Evolutionary conservation across 306 rosid species (phyloP), one percentile per base, ranked within the genome.

Genomic region (Cercis canadensis): DNA sequence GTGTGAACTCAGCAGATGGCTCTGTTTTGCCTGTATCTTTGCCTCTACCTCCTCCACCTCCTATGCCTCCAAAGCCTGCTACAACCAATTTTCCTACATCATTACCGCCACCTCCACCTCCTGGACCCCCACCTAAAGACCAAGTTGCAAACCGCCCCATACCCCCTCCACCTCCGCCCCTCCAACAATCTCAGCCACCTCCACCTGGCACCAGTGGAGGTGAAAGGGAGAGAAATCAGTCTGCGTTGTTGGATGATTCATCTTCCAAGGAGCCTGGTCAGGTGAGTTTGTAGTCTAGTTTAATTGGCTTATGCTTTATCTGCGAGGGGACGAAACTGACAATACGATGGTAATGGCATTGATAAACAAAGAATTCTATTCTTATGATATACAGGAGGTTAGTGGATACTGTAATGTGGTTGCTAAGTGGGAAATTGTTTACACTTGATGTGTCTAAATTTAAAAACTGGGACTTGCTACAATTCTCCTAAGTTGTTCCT

Each of bases 31-130:
- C 95, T 6, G 92, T 78, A 50, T 89, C 97, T 40, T 75, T 89
- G 84, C 97, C 96, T 54, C 75, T 95, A 68, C 99, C 99, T 70
- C 99, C 97, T 66, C 99, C 96, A 6, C 99, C 99, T 58, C 99
- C 97, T 12, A 83, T 95, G 89, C 99, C 99, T 9, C 96, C 92
- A 37, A 87, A 76, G 65, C 96, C 97, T 62, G 80, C 88, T 57
- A 51, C 77, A 73, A 54, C 80, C 67, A 84, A 72, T 75, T 75
- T 85, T 47, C 75, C 84, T 39, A 63, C 87, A 67, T 82, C 96
- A 41, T 82, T 92, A 80, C 97, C 92, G 81, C 97, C 99, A 0
- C 98, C 98, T 57, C 97, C 99, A 36, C 99, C 99, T 73, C 97
- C 99, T 49, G 99, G 99, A 21, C 92, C 94, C 57, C 86, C 96